Evolutionary conservation across 2,329 filamentous ascomycete genomes (phyloP).

Genomic region (Arthrobotrys conoides): DNA sequence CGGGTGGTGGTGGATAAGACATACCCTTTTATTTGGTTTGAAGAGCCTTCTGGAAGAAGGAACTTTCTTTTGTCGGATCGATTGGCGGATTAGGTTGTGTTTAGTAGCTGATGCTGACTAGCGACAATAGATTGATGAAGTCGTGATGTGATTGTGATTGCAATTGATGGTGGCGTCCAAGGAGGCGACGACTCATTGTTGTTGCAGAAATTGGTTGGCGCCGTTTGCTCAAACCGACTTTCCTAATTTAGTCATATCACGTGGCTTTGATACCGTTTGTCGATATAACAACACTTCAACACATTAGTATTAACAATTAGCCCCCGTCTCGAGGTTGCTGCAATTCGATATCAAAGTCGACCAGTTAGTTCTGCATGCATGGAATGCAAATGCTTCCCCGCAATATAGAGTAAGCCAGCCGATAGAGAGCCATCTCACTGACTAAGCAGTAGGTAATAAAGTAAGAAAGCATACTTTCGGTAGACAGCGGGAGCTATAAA

Average conservation of each 20-base stretch:
- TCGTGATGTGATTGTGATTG: conserved; percentile 10
- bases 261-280: conserved; percentile 23
- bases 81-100: not conserved
- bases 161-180: conserved; percentile 30
- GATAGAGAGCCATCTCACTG: not conserved
- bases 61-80: not conserved
- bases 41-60: conserved; percentile 30
- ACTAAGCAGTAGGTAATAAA: not conserved
- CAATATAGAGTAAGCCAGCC: too few relatives aligned
- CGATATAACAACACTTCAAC: conserved; percentile 31
- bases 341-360: too few relatives aligned
- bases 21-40: conserved; percentile 68
- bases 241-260: conserved; percentile 18
- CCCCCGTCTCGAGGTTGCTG: not conserved
- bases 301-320: conserved; percentile 1
- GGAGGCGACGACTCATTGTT: conserved; percentile 47
- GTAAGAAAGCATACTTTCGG: not conserved
- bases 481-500: conserved; percentile 1
- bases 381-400: too few relatives aligned
- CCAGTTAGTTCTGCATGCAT: too few relatives aligned
- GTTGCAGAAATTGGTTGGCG: conserved; percentile 2
- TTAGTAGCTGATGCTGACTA: not conserved
- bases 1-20: conserved; percentile 90
- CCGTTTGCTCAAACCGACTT: not conserved
- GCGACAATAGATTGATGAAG: not conserved